Percentiles rank a stretch among this genome's conserved stretches.
phyloP scores from a whole-genome alignment of 495 filamentous ascomycete genomes.

The Bombardia bombarda region DNA sequence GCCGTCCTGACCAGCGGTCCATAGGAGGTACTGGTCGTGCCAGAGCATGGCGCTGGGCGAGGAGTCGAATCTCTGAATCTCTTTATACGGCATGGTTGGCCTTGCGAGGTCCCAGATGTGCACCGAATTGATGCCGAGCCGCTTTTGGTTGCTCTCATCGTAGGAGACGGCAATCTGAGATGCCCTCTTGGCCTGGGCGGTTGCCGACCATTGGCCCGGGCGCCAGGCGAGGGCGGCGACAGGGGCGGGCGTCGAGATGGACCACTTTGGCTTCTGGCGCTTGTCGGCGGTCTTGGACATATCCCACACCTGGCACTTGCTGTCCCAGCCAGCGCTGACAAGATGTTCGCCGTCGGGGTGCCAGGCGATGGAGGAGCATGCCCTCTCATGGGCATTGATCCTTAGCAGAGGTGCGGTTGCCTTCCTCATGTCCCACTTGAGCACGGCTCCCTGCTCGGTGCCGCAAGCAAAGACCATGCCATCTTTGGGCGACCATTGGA shows the following conservation, averaged over 20 bases:
- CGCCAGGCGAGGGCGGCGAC: conserved; percentile 80
- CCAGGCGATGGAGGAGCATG: conserved; percentile 83
- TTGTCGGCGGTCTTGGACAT: conserved; percentile 68
- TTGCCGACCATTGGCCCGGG: conserved; percentile 65
- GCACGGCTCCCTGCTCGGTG: conserved; percentile 73
- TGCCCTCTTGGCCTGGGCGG: conserved; percentile 52
- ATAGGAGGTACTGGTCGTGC: conserved; percentile 83
- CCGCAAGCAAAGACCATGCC: conserved; percentile 81
- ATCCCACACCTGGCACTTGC: conserved; percentile 87
- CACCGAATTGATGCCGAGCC: conserved; percentile 56
- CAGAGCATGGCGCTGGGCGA: conserved; percentile 75
- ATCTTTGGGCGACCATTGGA: conserved; percentile 83
- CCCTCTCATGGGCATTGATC: conserved; percentile 73
- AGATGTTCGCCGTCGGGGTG: conserved; percentile 91
- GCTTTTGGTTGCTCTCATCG: conserved; percentile 40
- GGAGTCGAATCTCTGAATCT: conserved; percentile 66
- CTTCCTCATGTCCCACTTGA: conserved; percentile 49
- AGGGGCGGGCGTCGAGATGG: conserved; percentile 49
- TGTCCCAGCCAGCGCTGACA: conserved; percentile 74
- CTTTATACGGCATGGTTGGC: conserved; percentile 77
- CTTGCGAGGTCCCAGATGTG: conserved; percentile 92
- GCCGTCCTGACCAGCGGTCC: conserved; percentile 81
- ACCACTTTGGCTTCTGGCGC: conserved; percentile 67
- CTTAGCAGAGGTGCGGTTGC: conserved; percentile 45
- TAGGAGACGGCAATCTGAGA: conserved; percentile 48